A percentile compares a stretch with the other conserved stretches of the same genome.
phyloP scores from a whole-genome alignment of 2,329 filamentous ascomycete genomes.

The Colletotrichum musae region DNA sequence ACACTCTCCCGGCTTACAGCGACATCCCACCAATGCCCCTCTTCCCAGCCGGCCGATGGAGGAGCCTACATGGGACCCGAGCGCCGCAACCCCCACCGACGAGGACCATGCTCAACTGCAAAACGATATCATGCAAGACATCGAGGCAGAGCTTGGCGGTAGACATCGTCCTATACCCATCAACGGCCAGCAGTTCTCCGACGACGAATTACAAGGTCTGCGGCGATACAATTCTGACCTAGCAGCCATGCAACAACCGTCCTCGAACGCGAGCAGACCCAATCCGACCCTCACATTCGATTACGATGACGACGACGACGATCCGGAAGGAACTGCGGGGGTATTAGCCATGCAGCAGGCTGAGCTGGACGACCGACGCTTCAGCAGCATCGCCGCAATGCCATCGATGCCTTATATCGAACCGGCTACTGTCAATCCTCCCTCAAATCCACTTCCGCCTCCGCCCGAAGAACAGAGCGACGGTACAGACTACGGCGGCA shows the following conservation, averaged over 20 bases:
- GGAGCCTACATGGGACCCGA: slow-evolving; percentile 57
- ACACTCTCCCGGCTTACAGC: slow-evolving; percentile 62
- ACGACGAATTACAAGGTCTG: slow-evolving; percentile 62
- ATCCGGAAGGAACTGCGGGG: slow-evolving; percentile 88
- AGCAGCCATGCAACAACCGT: slow-evolving; percentile 56
- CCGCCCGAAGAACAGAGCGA: slow-evolving; percentile 71
- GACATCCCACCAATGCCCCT: slow-evolving; percentile 73
- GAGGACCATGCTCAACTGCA: slow-evolving; percentile 53
- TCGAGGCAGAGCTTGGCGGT: slow-evolving; percentile 66
- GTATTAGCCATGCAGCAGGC: slow-evolving; percentile 87
- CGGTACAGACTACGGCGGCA: slow-evolving; percentile 79
- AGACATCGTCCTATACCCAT: slow-evolving; percentile 58
- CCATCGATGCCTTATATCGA: slow-evolving; percentile 64
- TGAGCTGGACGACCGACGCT: slow-evolving; percentile 80
- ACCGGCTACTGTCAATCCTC: slow-evolving; percentile 45
- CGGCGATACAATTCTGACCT: slow-evolving; percentile 64
- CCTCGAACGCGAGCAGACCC: slow-evolving; percentile 56
- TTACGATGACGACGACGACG: slow-evolving; percentile 80
- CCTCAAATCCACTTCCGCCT: slow-evolving; percentile 56
- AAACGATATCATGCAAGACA: slow-evolving; percentile 71
- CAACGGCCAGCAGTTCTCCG: slow-evolving; percentile 61
- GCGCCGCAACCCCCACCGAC: slow-evolving; percentile 48
- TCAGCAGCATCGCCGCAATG: slow-evolving; percentile 58
- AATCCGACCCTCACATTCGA: slow-evolving; percentile 53
- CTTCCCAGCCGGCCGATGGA: slow-evolving; percentile 69